These are phyloP conservation scores for Stephanodiscus triporus DNA, from an alignment of 108 stramenopile genomes.

Conservation along the genomic window DNA sequence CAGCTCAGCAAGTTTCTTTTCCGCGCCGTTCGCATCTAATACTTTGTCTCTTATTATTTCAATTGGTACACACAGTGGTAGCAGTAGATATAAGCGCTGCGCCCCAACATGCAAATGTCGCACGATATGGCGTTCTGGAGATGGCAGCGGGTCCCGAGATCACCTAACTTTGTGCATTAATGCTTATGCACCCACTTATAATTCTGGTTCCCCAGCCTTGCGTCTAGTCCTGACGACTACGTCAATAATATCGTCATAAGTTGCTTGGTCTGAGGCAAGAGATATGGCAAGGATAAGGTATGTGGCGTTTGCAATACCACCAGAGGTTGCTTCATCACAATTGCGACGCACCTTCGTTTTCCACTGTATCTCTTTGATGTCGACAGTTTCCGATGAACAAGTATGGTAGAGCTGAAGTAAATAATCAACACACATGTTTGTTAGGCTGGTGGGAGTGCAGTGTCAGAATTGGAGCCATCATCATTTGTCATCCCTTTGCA, in stretches of 20 bases:
- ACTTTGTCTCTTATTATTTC: conserved; percentile 68
- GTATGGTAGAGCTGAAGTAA: no score
- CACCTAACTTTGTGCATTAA: conserved; percentile 41
- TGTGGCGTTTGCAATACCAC: conserved; percentile 26
- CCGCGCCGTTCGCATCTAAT: conserved; percentile 50
- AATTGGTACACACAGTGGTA: conserved; percentile 56
- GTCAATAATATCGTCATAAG: conserved; percentile 63
- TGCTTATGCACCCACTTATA: conserved; percentile 45
- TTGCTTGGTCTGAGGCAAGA: conserved; percentile 55
- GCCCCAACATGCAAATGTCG: conserved; percentile 58
- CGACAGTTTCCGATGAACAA: no score
- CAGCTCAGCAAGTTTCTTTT: conserved; percentile 48
- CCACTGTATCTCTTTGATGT: no score
- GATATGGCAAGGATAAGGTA: conserved; percentile 37
- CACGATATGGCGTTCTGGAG: conserved; percentile 29
- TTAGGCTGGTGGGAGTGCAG: no score
- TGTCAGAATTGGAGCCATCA: no score
- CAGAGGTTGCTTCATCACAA: conserved; percentile 2
- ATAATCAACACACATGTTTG: no score
- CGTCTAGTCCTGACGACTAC: conserved; percentile 55
- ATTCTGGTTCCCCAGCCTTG: conserved; percentile 47
- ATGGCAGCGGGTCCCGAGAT: conserved; percentile 36
- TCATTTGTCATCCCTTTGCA: no score
- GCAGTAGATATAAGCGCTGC: conserved; percentile 72
- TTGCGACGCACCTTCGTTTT: no score